phyloP scores from a whole-genome alignment of 805 yeast genomes.

The Metschnikowia amazonensis region DNA sequence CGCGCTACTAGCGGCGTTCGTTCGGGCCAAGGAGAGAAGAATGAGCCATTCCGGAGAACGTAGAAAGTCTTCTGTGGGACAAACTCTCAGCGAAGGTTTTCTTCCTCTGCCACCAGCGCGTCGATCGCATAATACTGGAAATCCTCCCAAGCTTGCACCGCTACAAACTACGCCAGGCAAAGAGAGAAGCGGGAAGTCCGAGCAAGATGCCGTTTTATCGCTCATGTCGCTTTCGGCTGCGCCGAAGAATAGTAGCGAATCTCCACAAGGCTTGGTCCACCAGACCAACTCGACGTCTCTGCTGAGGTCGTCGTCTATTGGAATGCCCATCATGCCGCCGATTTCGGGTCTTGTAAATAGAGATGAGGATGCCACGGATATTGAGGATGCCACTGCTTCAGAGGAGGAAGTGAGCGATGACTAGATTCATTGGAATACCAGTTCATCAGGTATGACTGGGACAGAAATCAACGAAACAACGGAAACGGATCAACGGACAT shows the following conservation, averaged over 20 bases:
- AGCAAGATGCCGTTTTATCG: conserved; percentile 54
- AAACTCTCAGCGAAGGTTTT: conserved; percentile 7
- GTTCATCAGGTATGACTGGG: conserved; percentile 3
- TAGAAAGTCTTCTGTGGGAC: conserved; percentile 13
- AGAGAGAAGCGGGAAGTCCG: conserved; percentile 28
- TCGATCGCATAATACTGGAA: background rate
- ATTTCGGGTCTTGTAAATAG: conserved; percentile 24
- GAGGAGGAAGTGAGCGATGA: conserved; percentile 19
- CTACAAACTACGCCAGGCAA: conserved; percentile 12
- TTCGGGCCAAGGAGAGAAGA: conserved; percentile 21
- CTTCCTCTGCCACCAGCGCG: conserved; percentile 3
- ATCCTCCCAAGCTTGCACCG: conserved; percentile 15
- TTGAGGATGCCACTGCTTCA: conserved; percentile 28
- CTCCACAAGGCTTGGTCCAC: conserved; percentile 21
- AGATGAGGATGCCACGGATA: conserved; percentile 34
- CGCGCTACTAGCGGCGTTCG: conserved; percentile 41
- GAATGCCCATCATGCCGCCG: conserved; percentile 27
- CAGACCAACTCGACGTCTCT: conserved; percentile 19
- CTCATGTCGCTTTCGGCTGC: conserved; percentile 56
- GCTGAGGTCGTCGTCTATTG: conserved; percentile 25
- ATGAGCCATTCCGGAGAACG: conserved; percentile 12
- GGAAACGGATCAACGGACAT: no score
- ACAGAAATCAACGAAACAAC: no score
- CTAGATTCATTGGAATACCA: background rate
- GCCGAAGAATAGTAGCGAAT: conserved; percentile 27